Conservation (phyloP, 306 rosid genomes). For the Acacia melanoxylon region DNA sequence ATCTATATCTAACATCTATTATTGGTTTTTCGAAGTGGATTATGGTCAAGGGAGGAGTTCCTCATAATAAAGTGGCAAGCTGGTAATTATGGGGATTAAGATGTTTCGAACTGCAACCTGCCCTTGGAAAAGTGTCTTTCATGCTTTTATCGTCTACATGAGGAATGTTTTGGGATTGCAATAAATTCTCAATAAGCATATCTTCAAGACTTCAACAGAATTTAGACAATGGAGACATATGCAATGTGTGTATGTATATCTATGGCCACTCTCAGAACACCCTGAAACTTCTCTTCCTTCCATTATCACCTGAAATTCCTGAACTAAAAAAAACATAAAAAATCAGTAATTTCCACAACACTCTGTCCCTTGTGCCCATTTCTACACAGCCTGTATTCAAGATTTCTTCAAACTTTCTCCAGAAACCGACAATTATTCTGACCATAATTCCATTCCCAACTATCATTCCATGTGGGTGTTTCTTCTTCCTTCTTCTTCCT, state of each 20-base stretch:
- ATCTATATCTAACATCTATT: not conserved
- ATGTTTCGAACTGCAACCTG: slow-evolving; percentile 14
- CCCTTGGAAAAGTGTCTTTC: slow-evolving; percentile 9
- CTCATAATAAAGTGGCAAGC: slow-evolving; percentile 9
- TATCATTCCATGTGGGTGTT: slow-evolving; percentile 74
- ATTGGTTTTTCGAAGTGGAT: not conserved
- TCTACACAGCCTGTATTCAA: slow-evolving; percentile 74
- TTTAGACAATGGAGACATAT: slow-evolving; percentile 27
- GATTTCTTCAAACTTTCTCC: slow-evolving; percentile 28
- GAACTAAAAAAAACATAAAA: slow-evolving; percentile 27
- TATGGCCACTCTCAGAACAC: slow-evolving; percentile 13
- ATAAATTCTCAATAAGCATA: slow-evolving; percentile 14
- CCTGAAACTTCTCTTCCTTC: slow-evolving; percentile 34
- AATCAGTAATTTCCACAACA: slow-evolving; percentile 38
- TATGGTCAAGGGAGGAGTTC: not conserved
- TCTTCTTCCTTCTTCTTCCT: not conserved
- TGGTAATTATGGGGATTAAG: slow-evolving; percentile 9
- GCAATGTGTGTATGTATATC: not conserved
- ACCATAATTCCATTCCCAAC: slow-evolving; percentile 60
- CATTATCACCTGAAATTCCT: slow-evolving; percentile 16
- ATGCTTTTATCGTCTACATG: slow-evolving; percentile 26
- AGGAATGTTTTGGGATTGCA: slow-evolving; percentile 41
- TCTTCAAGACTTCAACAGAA: slow-evolving; percentile 6
- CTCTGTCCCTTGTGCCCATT: slow-evolving; percentile 53
- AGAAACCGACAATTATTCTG: slow-evolving; percentile 60